These are phyloP conservation scores for Lactifluus volemus DNA, from an alignment of 768 basidiomycete genomes.

Conservation along the genomic window DNA sequence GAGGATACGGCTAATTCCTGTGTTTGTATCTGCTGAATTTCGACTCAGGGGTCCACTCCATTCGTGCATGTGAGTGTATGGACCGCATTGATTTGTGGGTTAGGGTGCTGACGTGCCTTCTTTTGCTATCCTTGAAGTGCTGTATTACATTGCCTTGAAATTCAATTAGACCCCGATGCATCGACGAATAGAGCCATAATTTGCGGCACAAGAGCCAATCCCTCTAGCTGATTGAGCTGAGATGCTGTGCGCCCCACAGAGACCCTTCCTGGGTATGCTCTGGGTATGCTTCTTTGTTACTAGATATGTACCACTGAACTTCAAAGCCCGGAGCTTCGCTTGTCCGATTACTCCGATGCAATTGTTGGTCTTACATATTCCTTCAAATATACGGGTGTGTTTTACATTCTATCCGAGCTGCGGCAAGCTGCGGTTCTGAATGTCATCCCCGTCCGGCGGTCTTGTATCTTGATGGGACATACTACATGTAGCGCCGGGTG, in stretches of 20 bases:
- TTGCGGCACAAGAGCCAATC: not conserved
- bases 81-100: no score
- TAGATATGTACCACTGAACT: not conserved
- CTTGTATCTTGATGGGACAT: not conserved
- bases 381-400: not conserved
- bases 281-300: not conserved
- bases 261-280: not conserved
- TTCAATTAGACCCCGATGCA: not conserved
- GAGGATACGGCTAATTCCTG: constrained; percentile 9
- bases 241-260: not conserved
- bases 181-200: constrained; percentile 1
- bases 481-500: not conserved
- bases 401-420: not conserved
- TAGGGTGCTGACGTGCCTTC: not conserved
- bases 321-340: not conserved
- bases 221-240: not conserved
- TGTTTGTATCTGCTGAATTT: not conserved
- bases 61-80: constrained; percentile 3
- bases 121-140: not conserved
- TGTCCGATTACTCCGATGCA: not conserved
- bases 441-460: not conserved
- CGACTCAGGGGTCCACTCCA: not conserved
- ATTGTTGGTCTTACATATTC: not conserved
- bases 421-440: constrained; percentile 7
- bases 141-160: constrained; percentile 6